These are phyloP conservation scores for Kockovaella imperatae DNA, from an alignment of 768 basidiomycete genomes.

Conservation along the genomic window DNA sequence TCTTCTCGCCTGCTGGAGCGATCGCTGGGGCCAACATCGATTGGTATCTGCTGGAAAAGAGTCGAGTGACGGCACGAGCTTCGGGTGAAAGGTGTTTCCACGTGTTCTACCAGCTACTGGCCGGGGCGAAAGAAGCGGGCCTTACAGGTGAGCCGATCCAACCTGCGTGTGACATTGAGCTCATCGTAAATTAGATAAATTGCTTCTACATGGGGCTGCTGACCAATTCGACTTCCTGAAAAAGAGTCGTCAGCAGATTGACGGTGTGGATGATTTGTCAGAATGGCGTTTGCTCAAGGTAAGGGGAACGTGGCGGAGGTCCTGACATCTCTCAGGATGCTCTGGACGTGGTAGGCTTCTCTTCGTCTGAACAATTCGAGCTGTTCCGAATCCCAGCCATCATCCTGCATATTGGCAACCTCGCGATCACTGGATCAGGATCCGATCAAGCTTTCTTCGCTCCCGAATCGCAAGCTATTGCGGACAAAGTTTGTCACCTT, in stretches of 20 bases:
- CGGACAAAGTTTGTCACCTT: constrained; percentile 68
- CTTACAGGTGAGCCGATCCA: constrained; percentile 56
- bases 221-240: constrained; percentile 87
- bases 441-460: constrained; percentile 63
- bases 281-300: constrained; percentile 81
- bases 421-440: constrained; percentile 67
- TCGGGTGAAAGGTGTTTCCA: constrained; percentile 90
- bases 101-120: constrained; percentile 90
- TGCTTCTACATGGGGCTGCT: constrained; percentile 65
- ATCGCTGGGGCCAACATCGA: constrained; percentile 98
- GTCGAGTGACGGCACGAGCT: constrained; percentile 78
- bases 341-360: constrained; percentile 82
- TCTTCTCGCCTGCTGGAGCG: constrained; percentile 83
- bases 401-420: constrained; percentile 92
- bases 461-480: constrained; percentile 51
- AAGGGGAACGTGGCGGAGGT: constrained; percentile 13
- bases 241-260: constrained; percentile 80
- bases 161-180: background rate
- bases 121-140: constrained; percentile 54
- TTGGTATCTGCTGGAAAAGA: constrained; percentile 98
- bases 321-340: constrained; percentile 53
- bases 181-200: constrained; percentile 50
- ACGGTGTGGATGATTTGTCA: constrained; percentile 82
- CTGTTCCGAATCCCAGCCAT: constrained; percentile 90
- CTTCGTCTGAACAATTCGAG: constrained; percentile 72